Percentiles rank a stretch among this genome's conserved stretches.
Evolutionary conservation across 73 alveolate genomes (phyloP).

Genomic region (Tetrahymena borealis): DNA sequence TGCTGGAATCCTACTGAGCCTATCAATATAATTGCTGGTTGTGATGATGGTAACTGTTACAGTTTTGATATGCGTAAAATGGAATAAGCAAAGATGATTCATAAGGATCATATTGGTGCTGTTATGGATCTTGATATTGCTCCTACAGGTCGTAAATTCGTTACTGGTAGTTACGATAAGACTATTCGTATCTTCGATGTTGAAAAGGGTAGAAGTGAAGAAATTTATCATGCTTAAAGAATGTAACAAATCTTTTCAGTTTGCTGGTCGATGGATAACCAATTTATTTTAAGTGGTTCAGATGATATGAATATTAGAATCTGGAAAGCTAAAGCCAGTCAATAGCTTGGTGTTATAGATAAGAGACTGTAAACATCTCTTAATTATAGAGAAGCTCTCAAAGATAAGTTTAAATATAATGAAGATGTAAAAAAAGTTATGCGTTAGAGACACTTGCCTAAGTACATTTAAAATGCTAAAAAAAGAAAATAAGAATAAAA

Average conservation of each 20-base stretch:
- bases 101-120: conserved; percentile 95
- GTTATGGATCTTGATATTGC: conserved; percentile 86
- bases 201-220: conserved; percentile 84
- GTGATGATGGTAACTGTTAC: conserved; percentile 94
- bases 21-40: conserved; percentile 90
- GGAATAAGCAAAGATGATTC: conserved; percentile 85
- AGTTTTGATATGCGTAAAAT: conserved; percentile 96
- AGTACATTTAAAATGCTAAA: conserved; percentile 71
- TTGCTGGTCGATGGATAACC: conserved; percentile 82
- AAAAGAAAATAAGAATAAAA: conserved; percentile 70
- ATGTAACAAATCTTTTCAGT: conserved; percentile 94
- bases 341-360: conserved; percentile 71
- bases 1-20: conserved; percentile 99
- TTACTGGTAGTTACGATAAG: conserved; percentile 93
- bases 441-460: conserved; percentile 90
- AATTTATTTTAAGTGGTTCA: conserved; percentile 88
- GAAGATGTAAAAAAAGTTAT: conserved; percentile 79
- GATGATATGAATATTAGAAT: conserved; percentile 96
- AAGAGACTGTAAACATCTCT: conserved; percentile 82
- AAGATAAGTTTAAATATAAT: conserved; percentile 81
- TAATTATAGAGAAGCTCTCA: conserved; percentile 77
- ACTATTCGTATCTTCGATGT: conserved; percentile 87
- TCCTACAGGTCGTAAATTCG: conserved; percentile 97
- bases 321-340: conserved; percentile 93
- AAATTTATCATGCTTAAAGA: conserved; percentile 95